Conservation (phyloP, 2,329 filamentous ascomycete genomes). For the Cadophora sp. region DNA sequence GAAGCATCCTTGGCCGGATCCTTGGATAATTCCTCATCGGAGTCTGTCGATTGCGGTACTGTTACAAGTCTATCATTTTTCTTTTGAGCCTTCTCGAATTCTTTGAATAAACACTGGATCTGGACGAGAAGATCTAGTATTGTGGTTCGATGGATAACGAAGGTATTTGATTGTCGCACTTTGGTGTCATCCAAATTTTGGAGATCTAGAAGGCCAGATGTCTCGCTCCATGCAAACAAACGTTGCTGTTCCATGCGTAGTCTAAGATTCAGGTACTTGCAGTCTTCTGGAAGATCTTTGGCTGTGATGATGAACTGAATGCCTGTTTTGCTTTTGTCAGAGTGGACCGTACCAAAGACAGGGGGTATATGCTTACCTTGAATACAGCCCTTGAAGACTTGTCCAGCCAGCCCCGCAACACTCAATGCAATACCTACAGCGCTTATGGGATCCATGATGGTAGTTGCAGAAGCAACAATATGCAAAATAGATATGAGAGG, state of each 20-base stretch:
- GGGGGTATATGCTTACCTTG: conserved; percentile 44
- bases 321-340: conserved; percentile 38
- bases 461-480: not conserved
- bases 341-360: not conserved
- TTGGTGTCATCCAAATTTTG: conserved; percentile 49
- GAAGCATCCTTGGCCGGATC: conserved; percentile 53
- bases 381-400: conserved; percentile 55
- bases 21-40: conserved; percentile 26
- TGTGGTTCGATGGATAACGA: conserved; percentile 55
- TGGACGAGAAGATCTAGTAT: conserved; percentile 57
- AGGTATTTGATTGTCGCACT: conserved; percentile 54
- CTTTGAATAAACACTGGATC: conserved; percentile 54
- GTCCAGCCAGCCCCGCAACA: conserved; percentile 53
- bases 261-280: conserved; percentile 55
- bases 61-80: conserved; percentile 48
- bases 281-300: conserved; percentile 55
- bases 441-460: conserved; percentile 42
- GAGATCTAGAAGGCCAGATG: conserved; percentile 54
- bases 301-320: conserved; percentile 57
- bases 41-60: conserved; percentile 44
- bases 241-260: conserved; percentile 58
- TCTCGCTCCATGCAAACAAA: conserved; percentile 57
- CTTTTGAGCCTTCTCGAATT: conserved; percentile 52
- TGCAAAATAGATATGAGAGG: not conserved
- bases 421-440: conserved; percentile 43